Evolutionary conservation across 2,329 filamentous ascomycete genomes (phyloP).

Genomic region (Talaromyces rugulosus): DNA sequence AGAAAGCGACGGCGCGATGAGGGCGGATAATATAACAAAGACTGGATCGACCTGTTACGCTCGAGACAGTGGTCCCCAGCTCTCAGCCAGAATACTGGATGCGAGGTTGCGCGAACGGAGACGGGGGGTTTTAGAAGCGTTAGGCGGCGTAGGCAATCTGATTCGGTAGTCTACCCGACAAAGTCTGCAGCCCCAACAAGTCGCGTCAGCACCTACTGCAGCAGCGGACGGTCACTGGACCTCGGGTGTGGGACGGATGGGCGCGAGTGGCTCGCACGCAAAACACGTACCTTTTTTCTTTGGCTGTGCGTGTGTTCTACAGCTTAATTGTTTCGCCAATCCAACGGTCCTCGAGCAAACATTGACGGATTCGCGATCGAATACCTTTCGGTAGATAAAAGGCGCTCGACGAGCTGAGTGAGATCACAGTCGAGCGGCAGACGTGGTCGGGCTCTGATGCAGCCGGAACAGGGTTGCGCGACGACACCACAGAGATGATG

Average conservation of each 20-base stretch:
- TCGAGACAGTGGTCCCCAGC: not conserved
- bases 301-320: constrained; percentile 12
- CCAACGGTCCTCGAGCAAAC: constrained; percentile 14
- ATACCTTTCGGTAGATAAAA: constrained; percentile 13
- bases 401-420: not conserved
- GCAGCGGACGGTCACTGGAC: constrained; percentile 39
- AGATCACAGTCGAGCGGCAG: constrained; percentile 27
- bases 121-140: constrained; percentile 18
- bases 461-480: constrained; percentile 33
- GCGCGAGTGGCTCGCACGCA: constrained; percentile 15
- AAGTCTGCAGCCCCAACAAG: constrained; percentile 34
- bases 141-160: constrained; percentile 25
- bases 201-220: constrained; percentile 43
- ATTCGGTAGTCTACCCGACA: constrained; percentile 38
- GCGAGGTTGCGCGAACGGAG: constrained; percentile 21
- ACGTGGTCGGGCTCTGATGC: constrained; percentile 45
- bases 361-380: constrained; percentile 10
- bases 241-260: constrained; percentile 16
- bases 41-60: not conserved
- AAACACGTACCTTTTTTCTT: constrained; percentile 27
- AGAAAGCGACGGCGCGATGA: not conserved
- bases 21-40: constrained; percentile 1
- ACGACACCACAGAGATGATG: constrained; percentile 34
- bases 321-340: constrained; percentile 14
- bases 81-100: constrained; percentile 8